These are phyloP conservation scores for Paralagenidium karlingii DNA, from an alignment of 352 stramenopile species.

Conservation along the genomic window DNA sequence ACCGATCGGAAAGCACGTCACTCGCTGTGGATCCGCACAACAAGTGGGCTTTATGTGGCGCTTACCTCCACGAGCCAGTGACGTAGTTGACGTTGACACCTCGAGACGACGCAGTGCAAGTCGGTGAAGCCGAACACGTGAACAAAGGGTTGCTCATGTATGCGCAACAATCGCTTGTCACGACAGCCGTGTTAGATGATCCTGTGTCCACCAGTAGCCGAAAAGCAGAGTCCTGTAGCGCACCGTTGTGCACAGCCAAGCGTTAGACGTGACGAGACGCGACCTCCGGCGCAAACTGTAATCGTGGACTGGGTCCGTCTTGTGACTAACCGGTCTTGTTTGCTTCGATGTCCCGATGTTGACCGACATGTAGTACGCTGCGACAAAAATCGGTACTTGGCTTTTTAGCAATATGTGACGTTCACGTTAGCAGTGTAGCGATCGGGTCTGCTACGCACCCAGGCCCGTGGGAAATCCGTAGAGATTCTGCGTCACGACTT, in stretches of 20 bases:
- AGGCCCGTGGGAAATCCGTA: constrained; percentile 55
- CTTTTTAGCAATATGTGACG: not conserved
- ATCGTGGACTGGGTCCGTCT: not conserved
- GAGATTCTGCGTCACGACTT: constrained; percentile 54
- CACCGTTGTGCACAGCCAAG: not conserved
- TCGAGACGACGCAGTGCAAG: constrained; percentile 23
- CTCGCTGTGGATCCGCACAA: not conserved
- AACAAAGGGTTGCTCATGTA: constrained; percentile 44
- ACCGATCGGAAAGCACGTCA: no score
- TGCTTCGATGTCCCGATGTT: constrained; percentile 29
- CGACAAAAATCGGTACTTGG: not conserved
- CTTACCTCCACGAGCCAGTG: constrained; percentile 47
- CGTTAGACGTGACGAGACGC: not conserved
- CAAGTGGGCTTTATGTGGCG: not conserved
- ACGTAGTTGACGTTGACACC: constrained; percentile 62
- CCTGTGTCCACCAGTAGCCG: constrained; percentile 68
- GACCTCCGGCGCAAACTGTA: not conserved
- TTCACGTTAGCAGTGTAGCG: no score
- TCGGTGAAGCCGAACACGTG: constrained; percentile 48
- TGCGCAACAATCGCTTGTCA: constrained; percentile 64
- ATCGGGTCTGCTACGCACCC: constrained; percentile 15
- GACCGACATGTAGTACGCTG: constrained; percentile 40
- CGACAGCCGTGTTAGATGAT: constrained; percentile 67
- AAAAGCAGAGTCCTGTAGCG: constrained; percentile 64
- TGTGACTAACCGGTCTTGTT: no score